Conservation (phyloP, 2,329 filamentous ascomycete species). For the Paecilomyces niveus region DNA sequence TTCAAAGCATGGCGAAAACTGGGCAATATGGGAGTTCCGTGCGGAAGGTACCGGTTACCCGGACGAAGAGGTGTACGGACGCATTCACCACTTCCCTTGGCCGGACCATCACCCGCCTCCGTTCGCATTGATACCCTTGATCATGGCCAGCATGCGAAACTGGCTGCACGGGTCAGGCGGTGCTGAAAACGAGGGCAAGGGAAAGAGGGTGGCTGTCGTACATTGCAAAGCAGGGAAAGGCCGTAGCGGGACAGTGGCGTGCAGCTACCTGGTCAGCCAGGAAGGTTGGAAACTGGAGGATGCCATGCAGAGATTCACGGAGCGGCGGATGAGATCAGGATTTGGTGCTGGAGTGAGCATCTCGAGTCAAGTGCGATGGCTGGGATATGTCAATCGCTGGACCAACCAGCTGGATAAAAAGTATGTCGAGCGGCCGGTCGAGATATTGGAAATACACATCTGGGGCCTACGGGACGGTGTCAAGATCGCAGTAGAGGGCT, state of each 20-base stretch:
- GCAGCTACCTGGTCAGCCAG: slow-evolving; percentile 84
- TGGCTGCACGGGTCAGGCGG: slow-evolving; percentile 55
- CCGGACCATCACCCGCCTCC: slow-evolving; percentile 96
- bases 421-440: slow-evolving; percentile 75
- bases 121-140: slow-evolving; percentile 78
- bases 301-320: slow-evolving; percentile 64
- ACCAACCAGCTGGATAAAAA: slow-evolving; percentile 60
- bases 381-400: slow-evolving; percentile 87
- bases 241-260: slow-evolving; percentile 78
- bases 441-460: slow-evolving; percentile 80
- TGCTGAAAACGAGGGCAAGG: slow-evolving; percentile 14
- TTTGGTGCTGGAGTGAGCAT: slow-evolving; percentile 91
- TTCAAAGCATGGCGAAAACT: slow-evolving; percentile 70
- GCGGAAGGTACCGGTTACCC: slow-evolving; percentile 95
- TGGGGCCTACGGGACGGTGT: slow-evolving; percentile 86
- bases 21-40: slow-evolving; percentile 97
- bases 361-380: slow-evolving; percentile 80
- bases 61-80: slow-evolving; percentile 76
- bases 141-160: slow-evolving; percentile 86
- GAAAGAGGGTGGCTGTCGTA: slow-evolving; percentile 70
- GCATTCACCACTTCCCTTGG: slow-evolving; percentile 89
- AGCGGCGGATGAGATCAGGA: slow-evolving; percentile 77
- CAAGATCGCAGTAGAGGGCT: slow-evolving; percentile 79
- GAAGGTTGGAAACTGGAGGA: slow-evolving; percentile 63
- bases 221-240: slow-evolving; percentile 98